phyloP scores from a whole-genome alignment of 208 protist genomes.

The Crithidia bombi region DNA sequence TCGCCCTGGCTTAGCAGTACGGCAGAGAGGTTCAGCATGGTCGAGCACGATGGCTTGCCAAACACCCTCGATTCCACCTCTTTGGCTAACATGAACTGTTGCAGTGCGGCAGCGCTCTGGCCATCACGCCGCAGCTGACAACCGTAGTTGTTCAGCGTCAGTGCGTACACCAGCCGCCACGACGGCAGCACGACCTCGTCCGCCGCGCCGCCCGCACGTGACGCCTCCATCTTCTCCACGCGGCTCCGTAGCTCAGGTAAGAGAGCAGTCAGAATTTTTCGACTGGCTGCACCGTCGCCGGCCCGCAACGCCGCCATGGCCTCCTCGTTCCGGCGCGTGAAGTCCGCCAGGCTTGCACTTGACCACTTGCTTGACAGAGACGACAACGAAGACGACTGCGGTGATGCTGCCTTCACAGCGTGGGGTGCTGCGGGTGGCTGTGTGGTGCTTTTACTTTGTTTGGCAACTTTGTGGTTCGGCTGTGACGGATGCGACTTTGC shows the following conservation, averaged over 20 bases:
- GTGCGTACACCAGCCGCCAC: conserved; percentile 70
- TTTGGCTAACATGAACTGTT: conserved; percentile 49
- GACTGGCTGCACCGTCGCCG: conserved; percentile 48
- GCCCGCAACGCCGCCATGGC: conserved; percentile 68
- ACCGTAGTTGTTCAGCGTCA: conserved; percentile 84
- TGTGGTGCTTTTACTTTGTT: background rate
- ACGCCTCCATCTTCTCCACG: background rate
- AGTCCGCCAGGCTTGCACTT: conserved; percentile 31
- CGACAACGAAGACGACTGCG: background rate
- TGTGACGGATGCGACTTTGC: background rate
- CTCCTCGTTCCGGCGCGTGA: conserved; percentile 67
- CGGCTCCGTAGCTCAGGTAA: conserved; percentile 21
- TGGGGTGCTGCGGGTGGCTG: background rate
- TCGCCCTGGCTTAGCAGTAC: conserved; percentile 65
- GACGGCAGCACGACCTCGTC: background rate
- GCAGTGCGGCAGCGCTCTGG: conserved; percentile 47
- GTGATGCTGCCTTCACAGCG: background rate
- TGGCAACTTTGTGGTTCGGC: background rate
- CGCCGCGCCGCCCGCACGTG: conserved; percentile 10
- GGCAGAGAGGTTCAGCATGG: conserved; percentile 87
- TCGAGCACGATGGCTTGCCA: conserved; percentile 80
- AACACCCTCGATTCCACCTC: conserved; percentile 61
- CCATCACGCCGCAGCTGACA: conserved; percentile 75
- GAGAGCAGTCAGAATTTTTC: conserved; percentile 21
- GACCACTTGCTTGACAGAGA: background rate